phyloP scores from a whole-genome alignment of 2,329 filamentous ascomycete species.

The Pseudophaeomoniella oleicola region DNA sequence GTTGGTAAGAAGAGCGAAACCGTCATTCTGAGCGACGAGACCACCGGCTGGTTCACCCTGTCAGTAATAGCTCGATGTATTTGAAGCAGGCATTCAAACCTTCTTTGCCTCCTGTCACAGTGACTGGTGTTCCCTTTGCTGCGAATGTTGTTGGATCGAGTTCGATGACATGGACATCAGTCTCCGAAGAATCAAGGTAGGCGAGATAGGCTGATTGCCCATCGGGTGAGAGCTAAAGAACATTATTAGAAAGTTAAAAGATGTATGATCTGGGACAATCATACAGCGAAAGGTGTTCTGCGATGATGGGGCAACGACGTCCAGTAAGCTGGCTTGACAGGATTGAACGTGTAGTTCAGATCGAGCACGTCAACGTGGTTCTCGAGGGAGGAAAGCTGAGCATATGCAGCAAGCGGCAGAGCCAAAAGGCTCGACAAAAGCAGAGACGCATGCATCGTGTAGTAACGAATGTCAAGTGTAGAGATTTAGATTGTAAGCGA shows the following conservation, averaged over 20 bases:
- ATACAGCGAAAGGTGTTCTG: slow-evolving; percentile 43
- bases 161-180: slow-evolving; percentile 42
- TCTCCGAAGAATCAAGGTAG: slow-evolving; percentile 42
- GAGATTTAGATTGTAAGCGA: no score
- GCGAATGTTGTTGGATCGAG: slow-evolving; percentile 40
- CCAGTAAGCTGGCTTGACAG: slow-evolving; percentile 47
- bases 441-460: no score
- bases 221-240: slow-evolving; percentile 35
- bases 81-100: slow-evolving; percentile 12
- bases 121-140: slow-evolving; percentile 36
- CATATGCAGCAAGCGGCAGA: no score
- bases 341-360: slow-evolving; percentile 39
- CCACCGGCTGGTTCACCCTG: slow-evolving; percentile 36
- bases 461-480: no score
- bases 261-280: not conserved
- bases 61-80: no score
- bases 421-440: no score
- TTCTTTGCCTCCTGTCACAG: slow-evolving; percentile 40
- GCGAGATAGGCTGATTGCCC: slow-evolving; percentile 45
- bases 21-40: slow-evolving; percentile 47
- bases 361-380: slow-evolving; percentile 28
- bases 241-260: not conserved
- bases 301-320: slow-evolving; percentile 46
- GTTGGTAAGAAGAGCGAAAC: slow-evolving; percentile 48
- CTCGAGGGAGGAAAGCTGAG: slow-evolving; percentile 26